Percentiles rank a stretch among this genome's conserved stretches.
Evolutionary conservation across 2,329 filamentous ascomycete genomes (phyloP).

Genomic region (Stenocarpella maydis): DNA sequence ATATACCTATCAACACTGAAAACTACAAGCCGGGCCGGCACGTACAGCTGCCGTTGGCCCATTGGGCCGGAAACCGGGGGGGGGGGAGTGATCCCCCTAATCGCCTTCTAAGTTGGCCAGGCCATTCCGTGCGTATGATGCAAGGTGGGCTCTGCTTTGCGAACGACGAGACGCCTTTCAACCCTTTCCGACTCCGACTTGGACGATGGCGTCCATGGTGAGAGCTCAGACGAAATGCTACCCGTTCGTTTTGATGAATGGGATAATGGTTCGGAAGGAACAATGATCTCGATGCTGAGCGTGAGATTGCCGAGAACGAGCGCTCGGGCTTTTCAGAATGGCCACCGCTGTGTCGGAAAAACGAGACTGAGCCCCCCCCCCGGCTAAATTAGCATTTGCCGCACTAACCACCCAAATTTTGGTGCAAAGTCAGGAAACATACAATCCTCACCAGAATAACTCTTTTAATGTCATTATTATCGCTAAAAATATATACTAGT

Average conservation of each 20-base stretch:
- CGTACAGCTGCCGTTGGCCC: background rate
- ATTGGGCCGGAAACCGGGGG: too few species aligned
- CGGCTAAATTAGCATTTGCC: too few species aligned
- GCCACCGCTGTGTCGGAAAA: too few species aligned
- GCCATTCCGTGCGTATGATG: background rate
- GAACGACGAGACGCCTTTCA: background rate
- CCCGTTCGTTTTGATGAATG: background rate
- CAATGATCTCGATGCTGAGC: background rate
- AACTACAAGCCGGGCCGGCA: background rate
- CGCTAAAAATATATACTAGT: too few species aligned
- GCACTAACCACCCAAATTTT: too few species aligned
- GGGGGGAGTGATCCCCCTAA: too few species aligned
- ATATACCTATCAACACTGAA: background rate
- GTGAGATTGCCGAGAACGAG: slow-evolving; percentile 14
- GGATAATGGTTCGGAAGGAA: background rate
- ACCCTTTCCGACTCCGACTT: background rate
- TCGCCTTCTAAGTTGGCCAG: background rate
- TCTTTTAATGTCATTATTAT: too few species aligned
- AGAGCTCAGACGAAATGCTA: background rate
- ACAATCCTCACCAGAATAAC: too few species aligned
- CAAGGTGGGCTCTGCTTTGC: background rate
- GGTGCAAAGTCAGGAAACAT: too few species aligned
- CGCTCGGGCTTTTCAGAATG: background rate
- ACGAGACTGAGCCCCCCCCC: too few species aligned
- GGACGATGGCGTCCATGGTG: background rate